Percentiles rank a stretch among this genome's conserved stretches.
These are phyloP conservation scores for Starmerella asiatica DNA, from an alignment of 805 yeast species.

Conservation along the genomic window DNA sequence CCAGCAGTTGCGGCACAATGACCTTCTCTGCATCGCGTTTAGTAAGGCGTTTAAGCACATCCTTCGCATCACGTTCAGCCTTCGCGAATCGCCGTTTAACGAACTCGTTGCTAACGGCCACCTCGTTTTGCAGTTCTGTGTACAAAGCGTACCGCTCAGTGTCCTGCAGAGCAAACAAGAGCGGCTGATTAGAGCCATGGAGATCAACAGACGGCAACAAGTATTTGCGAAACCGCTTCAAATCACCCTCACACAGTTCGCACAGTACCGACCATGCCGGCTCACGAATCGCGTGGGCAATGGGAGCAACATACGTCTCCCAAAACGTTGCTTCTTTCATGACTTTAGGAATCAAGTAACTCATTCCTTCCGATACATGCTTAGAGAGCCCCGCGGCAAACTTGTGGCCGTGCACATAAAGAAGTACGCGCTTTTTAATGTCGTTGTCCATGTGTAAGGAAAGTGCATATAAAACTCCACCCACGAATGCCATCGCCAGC, in stretches of 20 bases:
- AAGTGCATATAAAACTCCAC: neutral
- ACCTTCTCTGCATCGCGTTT: slow-evolving; percentile 9
- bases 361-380: slow-evolving; percentile 2
- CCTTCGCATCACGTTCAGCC: slow-evolving; percentile 16
- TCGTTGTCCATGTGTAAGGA: neutral
- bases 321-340: neutral
- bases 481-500: neutral
- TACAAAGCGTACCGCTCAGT: slow-evolving; percentile 10
- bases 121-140: slow-evolving; percentile 9
- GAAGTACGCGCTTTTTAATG: neutral
- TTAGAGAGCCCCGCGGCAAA: slow-evolving; percentile 2
- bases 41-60: slow-evolving; percentile 14
- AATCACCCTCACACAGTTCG: neutral
- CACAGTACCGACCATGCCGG: slow-evolving; percentile 6
- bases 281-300: slow-evolving; percentile 4
- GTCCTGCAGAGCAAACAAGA: slow-evolving; percentile 2
- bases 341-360: neutral
- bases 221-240: slow-evolving; percentile 7
- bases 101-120: slow-evolving; percentile 7
- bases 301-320: neutral
- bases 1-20: slow-evolving; percentile 15
- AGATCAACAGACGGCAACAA: slow-evolving; percentile 16
- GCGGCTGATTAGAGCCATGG: neutral
- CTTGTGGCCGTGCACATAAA: neutral
- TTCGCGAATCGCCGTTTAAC: slow-evolving; percentile 12